phyloP scores from a whole-genome alignment of 208 protist species.

The Paratrypanosoma confusum region DNA sequence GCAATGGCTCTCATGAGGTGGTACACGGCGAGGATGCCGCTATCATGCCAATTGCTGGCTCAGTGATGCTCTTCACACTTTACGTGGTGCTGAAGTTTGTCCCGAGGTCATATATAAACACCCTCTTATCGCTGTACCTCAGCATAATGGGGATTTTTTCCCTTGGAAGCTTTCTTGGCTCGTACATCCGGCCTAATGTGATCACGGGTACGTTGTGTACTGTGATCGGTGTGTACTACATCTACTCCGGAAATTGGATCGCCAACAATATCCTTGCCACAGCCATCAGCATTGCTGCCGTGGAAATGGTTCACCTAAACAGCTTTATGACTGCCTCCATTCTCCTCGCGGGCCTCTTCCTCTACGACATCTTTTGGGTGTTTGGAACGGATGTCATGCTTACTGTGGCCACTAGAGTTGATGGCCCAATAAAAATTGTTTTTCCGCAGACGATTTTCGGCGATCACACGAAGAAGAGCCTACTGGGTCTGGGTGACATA shows the following conservation, averaged over 20 bases:
- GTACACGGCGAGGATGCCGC: slow-evolving; percentile 45
- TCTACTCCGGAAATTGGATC: slow-evolving; percentile 85
- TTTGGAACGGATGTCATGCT: slow-evolving; percentile 96
- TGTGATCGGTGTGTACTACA: slow-evolving; percentile 39
- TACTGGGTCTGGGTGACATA: slow-evolving; percentile 96
- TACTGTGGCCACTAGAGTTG: slow-evolving; percentile 89
- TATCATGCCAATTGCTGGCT: slow-evolving; percentile 67
- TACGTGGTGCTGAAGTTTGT: slow-evolving; percentile 75
- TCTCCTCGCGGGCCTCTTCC: slow-evolving; percentile 87
- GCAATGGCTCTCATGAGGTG: slow-evolving; percentile 15
- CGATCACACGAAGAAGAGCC: slow-evolving; percentile 56
- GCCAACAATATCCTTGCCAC: slow-evolving; percentile 93
- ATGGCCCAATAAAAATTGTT: slow-evolving; percentile 93
- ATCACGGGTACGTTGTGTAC: slow-evolving; percentile 57
- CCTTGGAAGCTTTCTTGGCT: slow-evolving; percentile 43
- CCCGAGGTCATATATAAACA: slow-evolving; percentile 64
- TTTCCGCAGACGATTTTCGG: slow-evolving; percentile 86
- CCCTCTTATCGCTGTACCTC: slow-evolving; percentile 60
- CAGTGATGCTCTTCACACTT: slow-evolving; percentile 55
- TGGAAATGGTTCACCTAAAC: slow-evolving; percentile 40
- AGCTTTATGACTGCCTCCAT: slow-evolving; percentile 61
- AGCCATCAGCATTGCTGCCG: slow-evolving; percentile 64
- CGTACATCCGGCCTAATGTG: slow-evolving; percentile 43
- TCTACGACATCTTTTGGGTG: slow-evolving; percentile 98
- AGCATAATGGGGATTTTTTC: slow-evolving; percentile 52